Conservation (phyloP, 345 rosid species). For the Chamaenerion angustifolium region DNA sequence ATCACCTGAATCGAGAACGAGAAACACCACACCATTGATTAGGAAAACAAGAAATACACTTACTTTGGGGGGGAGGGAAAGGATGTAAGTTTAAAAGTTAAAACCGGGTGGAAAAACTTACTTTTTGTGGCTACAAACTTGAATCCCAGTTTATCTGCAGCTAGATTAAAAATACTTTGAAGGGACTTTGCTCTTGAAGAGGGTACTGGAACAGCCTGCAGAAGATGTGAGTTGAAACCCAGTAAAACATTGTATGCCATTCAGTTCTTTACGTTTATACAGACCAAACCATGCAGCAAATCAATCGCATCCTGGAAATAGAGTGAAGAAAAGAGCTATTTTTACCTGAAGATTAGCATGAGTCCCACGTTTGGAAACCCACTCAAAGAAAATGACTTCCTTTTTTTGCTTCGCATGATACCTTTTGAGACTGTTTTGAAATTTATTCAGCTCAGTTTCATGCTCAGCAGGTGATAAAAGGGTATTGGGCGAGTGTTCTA, state of each 20-base stretch:
- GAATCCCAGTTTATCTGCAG: slow-evolving; percentile 82
- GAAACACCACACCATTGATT: background rate
- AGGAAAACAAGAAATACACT: background rate
- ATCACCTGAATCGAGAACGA: slow-evolving; percentile 7
- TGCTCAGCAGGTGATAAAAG: slow-evolving; percentile 35
- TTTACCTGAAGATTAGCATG: slow-evolving; percentile 93
- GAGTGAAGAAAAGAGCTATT: slow-evolving; percentile 3
- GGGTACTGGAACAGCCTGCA: slow-evolving; percentile 70
- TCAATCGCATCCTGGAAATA: background rate
- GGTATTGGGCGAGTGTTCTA: slow-evolving; percentile 65
- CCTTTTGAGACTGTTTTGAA: slow-evolving; percentile 44
- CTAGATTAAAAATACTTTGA: slow-evolving; percentile 54
- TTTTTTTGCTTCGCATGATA: slow-evolving; percentile 53
- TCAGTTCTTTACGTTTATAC: background rate
- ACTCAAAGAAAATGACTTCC: slow-evolving; percentile 73
- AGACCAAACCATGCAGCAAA: background rate
- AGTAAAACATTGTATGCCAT: background rate
- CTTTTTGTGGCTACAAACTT: slow-evolving; percentile 44
- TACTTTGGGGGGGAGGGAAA: background rate
- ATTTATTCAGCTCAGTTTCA: slow-evolving; percentile 52
- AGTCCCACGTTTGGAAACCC: slow-evolving; percentile 58
- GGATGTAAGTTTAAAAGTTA: background rate
- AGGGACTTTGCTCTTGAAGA: slow-evolving; percentile 51
- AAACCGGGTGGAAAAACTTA: slow-evolving; percentile 17
- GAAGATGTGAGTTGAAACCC: background rate